Base-by-base conservation (phyloP, 1,284 basidiomycete species). In the Spongispora temasekensis region DNA sequence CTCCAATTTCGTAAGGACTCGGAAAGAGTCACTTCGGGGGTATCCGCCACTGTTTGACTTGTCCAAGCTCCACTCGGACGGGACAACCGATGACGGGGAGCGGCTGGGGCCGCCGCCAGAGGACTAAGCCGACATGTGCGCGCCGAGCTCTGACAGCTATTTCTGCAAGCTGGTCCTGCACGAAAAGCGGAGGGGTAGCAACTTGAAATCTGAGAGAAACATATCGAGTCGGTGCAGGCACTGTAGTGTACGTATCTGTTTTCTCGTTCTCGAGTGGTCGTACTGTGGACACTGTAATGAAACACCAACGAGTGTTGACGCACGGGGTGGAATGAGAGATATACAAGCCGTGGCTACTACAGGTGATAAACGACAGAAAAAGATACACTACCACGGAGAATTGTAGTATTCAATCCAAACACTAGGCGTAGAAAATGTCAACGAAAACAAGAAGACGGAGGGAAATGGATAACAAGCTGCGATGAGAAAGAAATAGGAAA, bases 1-100 rank as follows among this genome's bases (percentile, higher is more conserved):
- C 13, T 54, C 64, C 6, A 65, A 78, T 30, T 75, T 78, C 3
- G 44, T 59, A 1, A 53, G 25, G 1, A 64, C 69, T 10, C 71
- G 77, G 0, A 68, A 64, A 34, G 61, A 67, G 30, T 69, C 72
- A 8, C 68, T 81, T n/a, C 65, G 63, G 32, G 27, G 56, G 27
- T 67, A 68, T 9, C 71, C 76, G 2, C 68, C 73, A 2, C 28
- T 75, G 50, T 73, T 71, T 12, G 67, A 72, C 30, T 28, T 72
- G 32, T 42, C 28, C 3, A 64, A 64, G 58, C 53, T 72, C 0
- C 63, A 58, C 3, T 9, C 65, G 6, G 59, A 72, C 25, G 70
- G 73, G 42, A 37, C 70, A 35, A 67, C 55, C 3, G 65, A 65
- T 1, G 67, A 58, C 0, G 73, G 67, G 1, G 71, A 63, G 21